These are phyloP conservation scores for Aspergillus carlsbadensis DNA, from an alignment of 495 filamentous ascomycete species.

Conservation along the genomic window DNA sequence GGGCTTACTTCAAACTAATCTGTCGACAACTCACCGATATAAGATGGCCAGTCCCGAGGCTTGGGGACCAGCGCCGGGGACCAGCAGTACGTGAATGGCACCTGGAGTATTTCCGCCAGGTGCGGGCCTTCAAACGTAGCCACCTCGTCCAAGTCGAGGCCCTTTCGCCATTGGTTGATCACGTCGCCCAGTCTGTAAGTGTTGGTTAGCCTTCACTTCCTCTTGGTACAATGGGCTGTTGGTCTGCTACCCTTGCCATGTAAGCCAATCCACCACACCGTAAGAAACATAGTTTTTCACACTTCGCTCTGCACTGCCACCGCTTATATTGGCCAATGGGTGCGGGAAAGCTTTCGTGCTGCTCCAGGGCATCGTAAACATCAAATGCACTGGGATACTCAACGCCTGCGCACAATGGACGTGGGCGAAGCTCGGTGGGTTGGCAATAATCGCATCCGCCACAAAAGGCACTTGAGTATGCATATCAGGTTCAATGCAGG, in stretches of 20 bases:
- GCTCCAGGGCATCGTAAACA: conserved; percentile 61
- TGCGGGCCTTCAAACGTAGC: not conserved
- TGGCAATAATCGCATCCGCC: conserved; percentile 62
- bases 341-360: conserved; percentile 53
- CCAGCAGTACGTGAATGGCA: conserved; percentile 61
- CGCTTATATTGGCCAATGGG: conserved; percentile 51
- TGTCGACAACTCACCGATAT: conserved; percentile 32
- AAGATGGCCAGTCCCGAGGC: conserved; percentile 54
- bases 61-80: conserved; percentile 55
- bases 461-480: conserved; percentile 46
- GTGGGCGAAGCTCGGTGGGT: conserved; percentile 61
- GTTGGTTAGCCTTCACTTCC: not conserved
- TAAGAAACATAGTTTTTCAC: conserved; percentile 59
- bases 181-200: conserved; percentile 47
- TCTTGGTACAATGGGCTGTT: not conserved
- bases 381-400: conserved; percentile 57
- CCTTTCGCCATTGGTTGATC: conserved; percentile 50
- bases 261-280: conserved; percentile 56
- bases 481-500: conserved; percentile 45
- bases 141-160: not conserved
- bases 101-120: conserved; percentile 28
- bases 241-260: conserved; percentile 54
- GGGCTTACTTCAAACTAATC: conserved; percentile 13
- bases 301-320: conserved; percentile 36
- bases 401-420: conserved; percentile 58